Percentiles rank a stretch among this genome's conserved stretches.
phyloP scores from a whole-genome alignment of 2,329 filamentous ascomycete species.

The Hymenotorrendiella dingleyae region DNA sequence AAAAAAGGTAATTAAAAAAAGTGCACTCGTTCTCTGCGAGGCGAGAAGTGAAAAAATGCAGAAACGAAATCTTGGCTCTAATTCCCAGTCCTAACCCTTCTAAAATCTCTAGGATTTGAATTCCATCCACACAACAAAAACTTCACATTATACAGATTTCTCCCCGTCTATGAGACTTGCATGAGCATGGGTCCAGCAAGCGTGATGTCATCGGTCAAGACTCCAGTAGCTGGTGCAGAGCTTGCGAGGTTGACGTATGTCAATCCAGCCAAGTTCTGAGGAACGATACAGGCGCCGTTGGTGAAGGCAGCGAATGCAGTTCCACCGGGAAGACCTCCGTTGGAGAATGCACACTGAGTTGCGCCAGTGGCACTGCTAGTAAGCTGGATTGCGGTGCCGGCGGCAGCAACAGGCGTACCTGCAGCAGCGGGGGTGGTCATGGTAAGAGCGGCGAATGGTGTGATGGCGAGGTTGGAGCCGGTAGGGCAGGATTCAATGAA shows the following conservation, averaged over 20 bases:
- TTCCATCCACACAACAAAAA: no score
- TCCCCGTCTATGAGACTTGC: constrained; percentile 24
- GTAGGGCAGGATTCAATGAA: constrained; percentile 68
- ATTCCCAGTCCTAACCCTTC: no score
- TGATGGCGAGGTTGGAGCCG: constrained; percentile 57
- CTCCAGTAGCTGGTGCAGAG: constrained; percentile 42
- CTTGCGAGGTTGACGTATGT: constrained; percentile 63
- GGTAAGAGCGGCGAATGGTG: constrained; percentile 54
- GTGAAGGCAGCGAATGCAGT: constrained; percentile 54
- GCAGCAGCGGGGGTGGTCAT: constrained; percentile 38
- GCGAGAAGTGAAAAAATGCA: no score
- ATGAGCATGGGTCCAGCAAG: constrained; percentile 60
- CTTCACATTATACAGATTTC: no score
- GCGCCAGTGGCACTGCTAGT: constrained; percentile 47
- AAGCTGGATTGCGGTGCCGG: constrained; percentile 37
- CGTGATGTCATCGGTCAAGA: constrained; percentile 56
- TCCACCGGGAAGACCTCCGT: constrained; percentile 50
- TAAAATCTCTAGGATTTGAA: no score
- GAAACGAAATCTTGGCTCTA: no score
- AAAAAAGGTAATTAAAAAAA: no score
- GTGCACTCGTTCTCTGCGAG: no score
- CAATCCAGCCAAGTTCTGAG: constrained; percentile 55
- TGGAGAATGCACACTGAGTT: constrained; percentile 61
- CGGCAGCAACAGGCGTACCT: constrained; percentile 35
- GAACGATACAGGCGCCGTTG: constrained; percentile 51